phyloP scores from a whole-genome alignment of 176 grass and related monocot genomes.

The Oryza glaberrima region DNA sequence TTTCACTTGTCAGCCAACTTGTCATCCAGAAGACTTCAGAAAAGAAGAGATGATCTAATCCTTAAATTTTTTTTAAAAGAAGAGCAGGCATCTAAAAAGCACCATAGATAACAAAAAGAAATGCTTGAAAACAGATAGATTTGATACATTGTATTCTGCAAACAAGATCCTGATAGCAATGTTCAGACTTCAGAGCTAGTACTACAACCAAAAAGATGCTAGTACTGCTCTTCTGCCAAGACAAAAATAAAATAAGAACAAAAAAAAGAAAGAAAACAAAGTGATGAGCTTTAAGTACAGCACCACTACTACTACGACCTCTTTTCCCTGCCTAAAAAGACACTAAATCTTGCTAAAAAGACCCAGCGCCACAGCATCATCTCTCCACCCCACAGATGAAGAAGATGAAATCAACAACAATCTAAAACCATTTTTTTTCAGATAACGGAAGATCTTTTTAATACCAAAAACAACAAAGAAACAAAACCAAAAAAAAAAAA shows the following conservation, averaged over 20 bases:
- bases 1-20: background rate
- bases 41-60: background rate
- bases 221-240: constrained; percentile 8
- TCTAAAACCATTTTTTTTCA: background rate
- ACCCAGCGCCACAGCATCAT: background rate
- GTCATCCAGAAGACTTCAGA: background rate
- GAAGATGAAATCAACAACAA: background rate
- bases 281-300: background rate
- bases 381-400: background rate
- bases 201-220: background rate
- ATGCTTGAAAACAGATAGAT: background rate
- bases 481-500: background rate
- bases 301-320: background rate
- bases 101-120: background rate
- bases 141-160: background rate
- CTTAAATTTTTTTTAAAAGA: background rate
- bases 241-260: background rate
- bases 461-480: background rate
- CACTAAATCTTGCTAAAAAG: constrained; percentile 3
- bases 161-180: background rate
- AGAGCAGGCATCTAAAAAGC: background rate
- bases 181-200: background rate
- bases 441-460: background rate
- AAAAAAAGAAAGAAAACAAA: background rate
- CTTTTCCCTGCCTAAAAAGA: background rate